Conservation (phyloP, 495 filamentous ascomycete genomes). For the Acidiella bohemica region DNA sequence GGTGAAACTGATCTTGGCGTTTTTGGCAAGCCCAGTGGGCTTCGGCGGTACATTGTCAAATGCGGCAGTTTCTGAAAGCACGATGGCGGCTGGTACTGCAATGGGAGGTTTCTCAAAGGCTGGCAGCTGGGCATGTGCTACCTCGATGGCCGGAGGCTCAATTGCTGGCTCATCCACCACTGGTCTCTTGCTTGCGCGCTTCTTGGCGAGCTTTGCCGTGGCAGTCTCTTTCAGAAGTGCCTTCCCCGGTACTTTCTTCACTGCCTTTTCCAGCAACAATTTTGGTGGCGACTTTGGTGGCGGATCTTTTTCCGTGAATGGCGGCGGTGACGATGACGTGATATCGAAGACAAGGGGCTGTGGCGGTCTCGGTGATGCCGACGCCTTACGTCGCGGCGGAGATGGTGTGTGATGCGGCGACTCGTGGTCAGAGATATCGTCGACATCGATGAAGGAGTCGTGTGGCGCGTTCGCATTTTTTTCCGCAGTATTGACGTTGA, state of each 20-base stretch:
- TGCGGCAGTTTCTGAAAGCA: background rate
- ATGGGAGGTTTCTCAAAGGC: background rate
- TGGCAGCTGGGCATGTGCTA: background rate
- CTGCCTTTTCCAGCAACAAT: background rate
- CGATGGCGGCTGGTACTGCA: background rate
- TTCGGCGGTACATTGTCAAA: no score
- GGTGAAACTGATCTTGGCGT: no score
- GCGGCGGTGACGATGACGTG: background rate
- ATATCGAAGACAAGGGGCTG: slow-evolving; percentile 7
- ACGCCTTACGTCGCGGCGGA: slow-evolving; percentile 23
- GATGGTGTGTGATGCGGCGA: slow-evolving; percentile 21
- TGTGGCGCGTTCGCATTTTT: background rate
- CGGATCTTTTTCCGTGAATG: no score
- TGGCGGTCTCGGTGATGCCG: slow-evolving; percentile 6
- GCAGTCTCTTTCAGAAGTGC: no score
- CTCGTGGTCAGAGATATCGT: slow-evolving; percentile 29
- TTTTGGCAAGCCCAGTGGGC: background rate
- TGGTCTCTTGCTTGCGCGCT: no score
- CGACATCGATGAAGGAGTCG: slow-evolving; percentile 20
- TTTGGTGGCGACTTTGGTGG: no score
- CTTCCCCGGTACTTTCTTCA: background rate
- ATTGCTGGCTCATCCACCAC: no score
- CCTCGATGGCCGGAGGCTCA: no score
- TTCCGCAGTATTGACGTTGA: no score
- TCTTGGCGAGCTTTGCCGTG: no score